Evolutionary conservation across 805 yeast genomes (phyloP).

Genomic region (Lipomyces japonicus): DNA sequence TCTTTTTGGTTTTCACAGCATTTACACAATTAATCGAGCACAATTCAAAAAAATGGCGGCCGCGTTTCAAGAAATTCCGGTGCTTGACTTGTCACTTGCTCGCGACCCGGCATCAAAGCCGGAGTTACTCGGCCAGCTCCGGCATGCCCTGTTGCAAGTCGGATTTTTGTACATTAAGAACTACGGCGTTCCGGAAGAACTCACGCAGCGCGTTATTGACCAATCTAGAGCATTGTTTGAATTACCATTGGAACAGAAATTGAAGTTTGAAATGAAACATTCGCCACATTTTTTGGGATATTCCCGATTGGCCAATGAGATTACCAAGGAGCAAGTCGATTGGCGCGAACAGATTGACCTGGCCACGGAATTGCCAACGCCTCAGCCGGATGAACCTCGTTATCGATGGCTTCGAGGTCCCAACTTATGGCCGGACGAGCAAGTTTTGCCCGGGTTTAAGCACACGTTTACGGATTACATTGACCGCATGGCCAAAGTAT

Average conservation of each 20-base stretch:
- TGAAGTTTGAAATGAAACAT: constrained; percentile 49
- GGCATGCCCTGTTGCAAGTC: constrained; percentile 51
- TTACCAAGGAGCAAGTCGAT: constrained; percentile 52
- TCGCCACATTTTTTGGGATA: constrained; percentile 60
- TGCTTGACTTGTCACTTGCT: constrained; percentile 46
- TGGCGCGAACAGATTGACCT: constrained; percentile 62
- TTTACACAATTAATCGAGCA: too few species aligned
- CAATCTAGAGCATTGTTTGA: constrained; percentile 46
- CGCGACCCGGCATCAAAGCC: constrained; percentile 44
- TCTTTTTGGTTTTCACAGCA: too few species aligned
- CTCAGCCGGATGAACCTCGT: constrained; percentile 22
- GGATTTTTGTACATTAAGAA: constrained; percentile 53
- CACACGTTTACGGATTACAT: constrained; percentile 16
- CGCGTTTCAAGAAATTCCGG: constrained; percentile 38
- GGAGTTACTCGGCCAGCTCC: constrained; percentile 39
- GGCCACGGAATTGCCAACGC: constrained; percentile 28
- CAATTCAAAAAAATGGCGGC: background rate
- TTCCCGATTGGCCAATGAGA: constrained; percentile 54
- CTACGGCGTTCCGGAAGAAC: constrained; percentile 45
- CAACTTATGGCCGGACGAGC: constrained; percentile 22
- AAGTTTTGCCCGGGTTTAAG: constrained; percentile 20
- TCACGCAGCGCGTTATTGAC: constrained; percentile 41
- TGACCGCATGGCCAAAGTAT: constrained; percentile 17
- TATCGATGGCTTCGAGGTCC: constrained; percentile 25
- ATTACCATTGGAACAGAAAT: constrained; percentile 46